Evolutionary conservation across 371 early-diverging fungal species (phyloP), one percentile per base, ranked within the genome.

Genomic region (Catenaria anguillulae): DNA sequence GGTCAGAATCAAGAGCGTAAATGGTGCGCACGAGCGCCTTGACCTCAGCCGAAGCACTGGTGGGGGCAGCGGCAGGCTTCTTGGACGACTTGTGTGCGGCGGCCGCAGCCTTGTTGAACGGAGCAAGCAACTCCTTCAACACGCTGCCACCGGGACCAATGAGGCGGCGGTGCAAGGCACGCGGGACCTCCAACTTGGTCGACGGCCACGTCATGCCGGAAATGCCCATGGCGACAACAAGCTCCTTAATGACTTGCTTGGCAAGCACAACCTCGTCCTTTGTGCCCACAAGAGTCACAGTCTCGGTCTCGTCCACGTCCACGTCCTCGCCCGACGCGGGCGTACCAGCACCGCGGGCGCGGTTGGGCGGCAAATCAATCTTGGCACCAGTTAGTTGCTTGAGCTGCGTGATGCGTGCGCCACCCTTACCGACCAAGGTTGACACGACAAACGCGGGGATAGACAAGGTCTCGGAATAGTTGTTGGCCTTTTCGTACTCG

Each of bases 81-180:
- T 48, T 50, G 72, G n/a, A 54, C 76, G 10, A 70, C 65, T 50
- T 63, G 62, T 34, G 77, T 74, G 24, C 73, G 65, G n/a, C n/a
- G n/a, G n/a, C n/a, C n/a, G 60, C 72, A 40, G 74, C 73, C 24
- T 76, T 75, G 61, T 72, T 68, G 52, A 37, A 33, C n/a, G 31
- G 31, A 12, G 75, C 74, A 54, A 89, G 78, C 34, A 88, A 71
- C 52, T 79, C 77, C 43, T 83, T 81, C 56, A 89, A 80, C 52
- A 77, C 72, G n/a, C 75, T 64, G 40, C 90, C 90, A 50, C 77
- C 78, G 17, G 85, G 72, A 2, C 92, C 92, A 61, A 90, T 92
- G 66, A 92, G 71, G 64, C 74, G 72, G 60, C 82, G 80, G 74
- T 92, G 92, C 64, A 87, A 70, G 61, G 73, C 75, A 55, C 67